Conservation (phyloP, 768 basidiomycete genomes). For the Mrakia gelida region DNA sequence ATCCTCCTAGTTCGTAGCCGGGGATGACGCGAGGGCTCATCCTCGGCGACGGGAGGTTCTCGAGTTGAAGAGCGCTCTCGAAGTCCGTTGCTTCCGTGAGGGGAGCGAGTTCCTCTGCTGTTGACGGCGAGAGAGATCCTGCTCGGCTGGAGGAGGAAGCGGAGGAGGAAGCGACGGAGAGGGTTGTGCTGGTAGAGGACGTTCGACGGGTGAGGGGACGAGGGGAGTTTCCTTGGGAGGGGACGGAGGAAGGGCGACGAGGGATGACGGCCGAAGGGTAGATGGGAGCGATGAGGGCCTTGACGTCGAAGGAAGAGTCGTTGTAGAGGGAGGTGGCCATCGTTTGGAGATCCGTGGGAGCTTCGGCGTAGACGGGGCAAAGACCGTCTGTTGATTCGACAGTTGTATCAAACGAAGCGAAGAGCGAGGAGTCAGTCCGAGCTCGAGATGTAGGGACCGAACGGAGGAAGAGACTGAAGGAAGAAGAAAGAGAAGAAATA, state of each 20-base stretch:
- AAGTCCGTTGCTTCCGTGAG: slow-evolving; percentile 2
- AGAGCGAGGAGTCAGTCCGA: too few species aligned
- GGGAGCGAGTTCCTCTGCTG: neutral
- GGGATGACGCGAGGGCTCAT: slow-evolving; percentile 15
- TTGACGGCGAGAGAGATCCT: neutral
- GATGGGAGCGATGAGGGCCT: slow-evolving; percentile 12
- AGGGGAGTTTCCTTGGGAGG: neutral
- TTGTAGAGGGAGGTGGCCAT: slow-evolving; percentile 21
- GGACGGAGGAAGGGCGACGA: slow-evolving; percentile 9
- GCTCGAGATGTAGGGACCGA: too few species aligned
- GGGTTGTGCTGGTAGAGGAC: slow-evolving; percentile 12
- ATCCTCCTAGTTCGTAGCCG: slow-evolving; percentile 21
- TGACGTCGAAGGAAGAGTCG: slow-evolving; percentile 31
- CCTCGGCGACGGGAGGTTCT: slow-evolving; percentile 24
- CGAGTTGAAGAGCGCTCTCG: slow-evolving; percentile 29
- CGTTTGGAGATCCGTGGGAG: slow-evolving; percentile 6
- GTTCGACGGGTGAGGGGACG: slow-evolving; percentile 9
- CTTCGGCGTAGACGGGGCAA: slow-evolving; percentile 6
- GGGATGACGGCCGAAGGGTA: slow-evolving; percentile 19
- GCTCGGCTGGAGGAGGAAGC: neutral
- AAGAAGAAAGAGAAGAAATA: too few species aligned
- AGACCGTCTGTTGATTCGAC: slow-evolving; percentile 9
- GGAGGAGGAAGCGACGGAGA: slow-evolving; percentile 3
- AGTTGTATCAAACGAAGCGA: too few species aligned
- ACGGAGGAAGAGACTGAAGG: neutral